These are phyloP conservation scores for Pistacia atlantica DNA, from an alignment of 345 rosid genomes.

Conservation along the genomic window DNA sequence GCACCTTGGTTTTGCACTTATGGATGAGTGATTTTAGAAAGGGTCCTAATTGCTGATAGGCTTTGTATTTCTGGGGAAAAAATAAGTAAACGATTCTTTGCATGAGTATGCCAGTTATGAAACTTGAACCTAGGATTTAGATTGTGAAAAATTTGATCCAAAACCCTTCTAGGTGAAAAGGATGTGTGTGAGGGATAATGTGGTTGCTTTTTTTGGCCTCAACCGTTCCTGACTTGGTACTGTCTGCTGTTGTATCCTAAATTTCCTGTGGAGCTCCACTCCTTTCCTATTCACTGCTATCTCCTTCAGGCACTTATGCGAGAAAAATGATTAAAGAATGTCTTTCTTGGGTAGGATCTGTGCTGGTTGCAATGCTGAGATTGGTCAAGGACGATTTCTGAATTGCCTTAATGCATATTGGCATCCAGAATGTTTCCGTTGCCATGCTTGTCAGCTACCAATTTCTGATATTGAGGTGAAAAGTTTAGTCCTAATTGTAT, in stretches of 20 bases:
- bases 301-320: conserved; percentile 1
- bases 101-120: not conserved
- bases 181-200: not conserved
- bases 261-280: conserved; percentile 4
- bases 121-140: not conserved
- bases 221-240: not conserved
- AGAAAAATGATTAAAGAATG: conserved; percentile 12
- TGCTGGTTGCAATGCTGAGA: conserved; percentile 88
- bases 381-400: conserved; percentile 84
- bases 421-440: conserved; percentile 97
- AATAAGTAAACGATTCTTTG: not conserved
- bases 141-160: not conserved
- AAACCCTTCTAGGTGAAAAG: not conserved
- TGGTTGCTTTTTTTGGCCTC: not conserved
- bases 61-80: not conserved
- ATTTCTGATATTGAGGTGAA: conserved; percentile 90
- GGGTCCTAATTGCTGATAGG: not conserved
- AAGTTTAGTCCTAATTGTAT: conserved; percentile 9
- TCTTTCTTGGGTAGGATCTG: conserved; percentile 65
- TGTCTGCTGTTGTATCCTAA: not conserved
- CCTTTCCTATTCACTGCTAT: not conserved
- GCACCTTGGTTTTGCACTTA: conserved; percentile 4
- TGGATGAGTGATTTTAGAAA: not conserved
- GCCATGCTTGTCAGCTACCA: conserved; percentile 77
- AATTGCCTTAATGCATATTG: conserved; percentile 82